These are phyloP conservation scores for Piloderma croceum DNA, from an alignment of 768 basidiomycete species.

Conservation along the genomic window DNA sequence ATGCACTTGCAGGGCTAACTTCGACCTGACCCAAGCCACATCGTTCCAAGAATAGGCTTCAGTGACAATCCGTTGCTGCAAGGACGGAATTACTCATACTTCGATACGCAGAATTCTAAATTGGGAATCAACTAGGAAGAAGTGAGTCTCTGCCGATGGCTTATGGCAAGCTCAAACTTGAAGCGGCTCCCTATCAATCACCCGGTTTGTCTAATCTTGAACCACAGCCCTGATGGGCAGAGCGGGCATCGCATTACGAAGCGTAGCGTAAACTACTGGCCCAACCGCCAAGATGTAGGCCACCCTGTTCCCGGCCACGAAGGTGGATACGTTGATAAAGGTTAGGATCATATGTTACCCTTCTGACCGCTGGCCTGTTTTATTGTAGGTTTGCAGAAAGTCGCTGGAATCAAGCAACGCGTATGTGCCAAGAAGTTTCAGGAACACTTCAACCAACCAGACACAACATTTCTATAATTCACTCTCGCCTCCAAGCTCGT, in stretches of 20 bases:
- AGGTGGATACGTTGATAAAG: constrained; percentile 58
- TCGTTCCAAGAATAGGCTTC: constrained; percentile 63
- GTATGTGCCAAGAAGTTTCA: constrained; percentile 67
- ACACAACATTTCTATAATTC: constrained; percentile 84
- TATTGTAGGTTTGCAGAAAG: constrained; percentile 39
- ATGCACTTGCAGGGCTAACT: no score
- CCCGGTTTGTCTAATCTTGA: constrained; percentile 70
- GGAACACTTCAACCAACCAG: constrained; percentile 73
- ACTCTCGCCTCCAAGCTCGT: constrained; percentile 57
- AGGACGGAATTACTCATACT: constrained; percentile 82
- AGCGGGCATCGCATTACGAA: constrained; percentile 52
- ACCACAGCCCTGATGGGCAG: constrained; percentile 60
- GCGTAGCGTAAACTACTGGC: constrained; percentile 71
- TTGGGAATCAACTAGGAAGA: constrained; percentile 78
- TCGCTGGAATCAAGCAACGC: constrained; percentile 53
- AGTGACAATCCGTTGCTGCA: constrained; percentile 78
- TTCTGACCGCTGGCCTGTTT: constrained; percentile 14
- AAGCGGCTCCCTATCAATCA: constrained; percentile 74
- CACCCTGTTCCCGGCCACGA: constrained; percentile 41
- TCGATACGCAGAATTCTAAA: constrained; percentile 78
- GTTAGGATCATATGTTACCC: background rate
- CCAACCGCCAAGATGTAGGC: constrained; percentile 58
- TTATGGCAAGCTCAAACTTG: background rate
- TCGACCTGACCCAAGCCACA: constrained; percentile 35
- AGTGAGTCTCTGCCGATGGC: constrained; percentile 25